Evolutionary conservation across 2,329 filamentous ascomycete species (phyloP).

Genomic region (Scedosporium dehoogii): DNA sequence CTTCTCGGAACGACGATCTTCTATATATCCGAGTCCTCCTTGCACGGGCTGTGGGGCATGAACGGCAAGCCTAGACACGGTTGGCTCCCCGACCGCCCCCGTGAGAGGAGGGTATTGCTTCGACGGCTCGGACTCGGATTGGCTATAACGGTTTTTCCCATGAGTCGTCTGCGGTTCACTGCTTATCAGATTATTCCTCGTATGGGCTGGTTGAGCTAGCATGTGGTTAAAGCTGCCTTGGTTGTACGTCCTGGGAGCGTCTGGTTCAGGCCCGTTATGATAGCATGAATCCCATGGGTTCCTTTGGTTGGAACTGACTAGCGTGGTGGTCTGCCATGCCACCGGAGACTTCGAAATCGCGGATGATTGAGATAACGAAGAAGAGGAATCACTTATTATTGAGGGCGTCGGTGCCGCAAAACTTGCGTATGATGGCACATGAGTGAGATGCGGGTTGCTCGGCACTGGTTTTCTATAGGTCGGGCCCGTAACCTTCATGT

Average conservation of each 20-base stretch:
- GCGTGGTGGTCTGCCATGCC: not conserved
- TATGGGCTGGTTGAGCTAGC: too few relatives aligned
- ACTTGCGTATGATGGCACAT: not conserved
- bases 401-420: not conserved
- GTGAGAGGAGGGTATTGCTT: too few relatives aligned
- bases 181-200: too few relatives aligned
- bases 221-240: too few relatives aligned
- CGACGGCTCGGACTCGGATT: too few relatives aligned
- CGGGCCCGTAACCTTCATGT: not conserved
- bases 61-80: too few relatives aligned
- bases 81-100: too few relatives aligned
- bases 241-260: too few relatives aligned
- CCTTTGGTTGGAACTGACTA: not conserved
- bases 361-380: not conserved
- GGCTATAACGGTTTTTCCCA: too few relatives aligned
- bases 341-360: not conserved
- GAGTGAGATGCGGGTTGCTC: not conserved
- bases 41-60: too few relatives aligned
- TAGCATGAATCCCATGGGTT: not conserved
- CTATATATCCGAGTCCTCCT: not conserved
- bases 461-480: not conserved
- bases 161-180: too few relatives aligned
- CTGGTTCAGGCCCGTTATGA: too few relatives aligned
- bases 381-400: not conserved
- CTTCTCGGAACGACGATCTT: not conserved